phyloP scores from a whole-genome alignment of 148 eudicot species.

The Chenopodium formosanum region DNA sequence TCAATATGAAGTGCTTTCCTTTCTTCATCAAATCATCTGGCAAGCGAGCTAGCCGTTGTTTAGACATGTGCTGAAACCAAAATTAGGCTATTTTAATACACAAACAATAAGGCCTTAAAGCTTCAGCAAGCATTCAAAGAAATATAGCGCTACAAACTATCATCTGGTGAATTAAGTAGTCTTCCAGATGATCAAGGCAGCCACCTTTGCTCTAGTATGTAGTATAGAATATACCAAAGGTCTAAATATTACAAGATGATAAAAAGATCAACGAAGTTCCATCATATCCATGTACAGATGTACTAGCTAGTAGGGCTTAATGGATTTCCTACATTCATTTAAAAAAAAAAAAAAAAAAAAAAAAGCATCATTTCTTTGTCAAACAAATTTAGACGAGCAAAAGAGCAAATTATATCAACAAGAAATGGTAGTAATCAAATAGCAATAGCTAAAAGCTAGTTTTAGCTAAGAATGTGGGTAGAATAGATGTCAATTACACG shows the following conservation, averaged over 20 bases:
- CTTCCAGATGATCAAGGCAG: too few species aligned
- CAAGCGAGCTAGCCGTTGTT: constrained; percentile 68
- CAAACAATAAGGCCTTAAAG: neutral
- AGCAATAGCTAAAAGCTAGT: neutral
- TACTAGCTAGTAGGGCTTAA: neutral
- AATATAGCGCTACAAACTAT: neutral
- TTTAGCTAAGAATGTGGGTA: neutral
- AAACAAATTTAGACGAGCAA: neutral
- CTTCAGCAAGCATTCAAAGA: neutral
- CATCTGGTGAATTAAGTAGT: neutral
- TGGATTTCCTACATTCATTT: neutral
- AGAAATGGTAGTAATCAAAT: neutral
- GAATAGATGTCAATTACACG: neutral
- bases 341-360: too few species aligned
- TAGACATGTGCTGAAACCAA: constrained; percentile 76
- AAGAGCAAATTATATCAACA: neutral
- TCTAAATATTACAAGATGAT: neutral
- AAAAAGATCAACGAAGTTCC: neutral
- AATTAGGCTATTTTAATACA: neutral
- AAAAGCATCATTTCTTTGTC: neutral
- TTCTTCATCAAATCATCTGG: constrained; percentile 65
- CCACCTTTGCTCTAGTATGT: neutral
- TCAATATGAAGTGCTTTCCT: constrained; percentile 88
- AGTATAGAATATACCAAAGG: neutral
- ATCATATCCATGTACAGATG: neutral